These are phyloP conservation scores for Pythium sp. DNA, from an alignment of 352 stramenopile species.

Conservation along the genomic window DNA sequence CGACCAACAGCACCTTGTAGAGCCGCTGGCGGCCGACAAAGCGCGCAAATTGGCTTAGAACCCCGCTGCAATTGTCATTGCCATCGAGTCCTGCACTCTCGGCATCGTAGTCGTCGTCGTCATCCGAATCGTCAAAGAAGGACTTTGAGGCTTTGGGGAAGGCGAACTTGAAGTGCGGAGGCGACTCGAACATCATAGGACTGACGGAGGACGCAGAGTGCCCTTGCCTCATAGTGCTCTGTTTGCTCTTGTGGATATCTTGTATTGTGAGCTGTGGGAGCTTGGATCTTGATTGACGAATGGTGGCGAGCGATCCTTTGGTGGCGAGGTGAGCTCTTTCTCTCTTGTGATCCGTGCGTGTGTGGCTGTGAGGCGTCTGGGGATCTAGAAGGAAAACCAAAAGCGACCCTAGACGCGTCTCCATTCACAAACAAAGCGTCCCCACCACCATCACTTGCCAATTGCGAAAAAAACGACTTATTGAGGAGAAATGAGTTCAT, in stretches of 20 bases:
- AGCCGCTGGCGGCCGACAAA: conserved; percentile 14
- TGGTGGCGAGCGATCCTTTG: neutral
- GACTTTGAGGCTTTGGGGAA: neutral
- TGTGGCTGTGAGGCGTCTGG: neutral
- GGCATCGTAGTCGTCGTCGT: conserved; percentile 26
- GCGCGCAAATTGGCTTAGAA: neutral
- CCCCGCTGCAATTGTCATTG: neutral
- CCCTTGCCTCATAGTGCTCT: neutral
- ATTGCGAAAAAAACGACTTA: neutral
- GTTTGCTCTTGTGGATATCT: neutral
- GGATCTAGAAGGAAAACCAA: neutral
- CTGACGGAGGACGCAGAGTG: neutral
- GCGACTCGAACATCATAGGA: neutral
- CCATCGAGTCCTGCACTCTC: conserved; percentile 14
- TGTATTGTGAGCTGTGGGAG: neutral
- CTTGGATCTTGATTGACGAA: neutral
- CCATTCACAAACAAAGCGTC: no score
- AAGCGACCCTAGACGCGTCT: no score
- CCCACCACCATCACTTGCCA: no score
- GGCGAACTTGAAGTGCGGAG: neutral
- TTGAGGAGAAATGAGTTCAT: neutral
- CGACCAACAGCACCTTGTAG: conserved; percentile 12
- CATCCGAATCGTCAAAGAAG: conserved; percentile 9
- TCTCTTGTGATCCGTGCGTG: neutral
- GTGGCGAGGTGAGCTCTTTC: neutral